Percentiles rank a stretch among this genome's conserved stretches.
Conservation (phyloP, 1,139 yeast species). For the Debaryomyces robertsiae region DNA sequence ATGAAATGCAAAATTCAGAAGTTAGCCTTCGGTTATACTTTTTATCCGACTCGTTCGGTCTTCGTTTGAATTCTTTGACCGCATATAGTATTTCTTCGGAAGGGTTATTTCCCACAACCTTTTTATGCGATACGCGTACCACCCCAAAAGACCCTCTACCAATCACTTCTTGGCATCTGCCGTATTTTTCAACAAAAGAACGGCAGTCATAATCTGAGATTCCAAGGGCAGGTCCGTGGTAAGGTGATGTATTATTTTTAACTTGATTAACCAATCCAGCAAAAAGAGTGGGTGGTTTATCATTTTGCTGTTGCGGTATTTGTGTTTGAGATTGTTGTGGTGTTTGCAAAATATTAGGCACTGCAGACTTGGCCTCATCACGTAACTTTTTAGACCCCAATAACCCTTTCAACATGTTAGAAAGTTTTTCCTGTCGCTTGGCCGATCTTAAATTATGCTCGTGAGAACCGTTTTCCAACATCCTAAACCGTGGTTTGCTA, state of each 20-base stretch:
- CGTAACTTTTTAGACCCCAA: conserved; percentile 79
- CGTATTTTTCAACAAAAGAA: conserved; percentile 51
- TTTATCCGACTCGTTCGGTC: conserved; percentile 47
- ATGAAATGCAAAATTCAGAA: conserved; percentile 50
- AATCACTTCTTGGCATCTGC: conserved; percentile 52
- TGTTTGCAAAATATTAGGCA: conserved; percentile 58
- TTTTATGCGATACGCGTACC: conserved; percentile 49
- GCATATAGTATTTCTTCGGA: conserved; percentile 45
- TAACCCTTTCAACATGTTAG: conserved; percentile 83
- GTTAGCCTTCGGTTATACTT: conserved; percentile 49
- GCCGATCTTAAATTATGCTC: conserved; percentile 78
- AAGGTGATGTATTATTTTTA: conserved; percentile 39
- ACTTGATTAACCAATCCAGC: conserved; percentile 79
- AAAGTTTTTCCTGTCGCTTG: conserved; percentile 83
- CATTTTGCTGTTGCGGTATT: conserved; percentile 8
- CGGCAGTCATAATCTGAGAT: conserved; percentile 33
- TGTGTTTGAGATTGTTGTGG: conserved; percentile 12
- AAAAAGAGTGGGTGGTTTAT: conserved; percentile 72
- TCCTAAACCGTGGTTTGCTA: conserved; percentile 48
- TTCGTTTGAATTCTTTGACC: conserved; percentile 48
- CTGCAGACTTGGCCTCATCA: conserved; percentile 81
- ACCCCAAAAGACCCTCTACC: conserved; percentile 54
- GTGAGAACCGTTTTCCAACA: conserved; percentile 69
- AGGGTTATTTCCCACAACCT: conserved; percentile 19
- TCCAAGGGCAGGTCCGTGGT: conserved; percentile 21